Evolutionary conservation across 495 filamentous ascomycete species (phyloP), one percentile per base, ranked within the genome.

Genomic region (Daldinia childiae): DNA sequence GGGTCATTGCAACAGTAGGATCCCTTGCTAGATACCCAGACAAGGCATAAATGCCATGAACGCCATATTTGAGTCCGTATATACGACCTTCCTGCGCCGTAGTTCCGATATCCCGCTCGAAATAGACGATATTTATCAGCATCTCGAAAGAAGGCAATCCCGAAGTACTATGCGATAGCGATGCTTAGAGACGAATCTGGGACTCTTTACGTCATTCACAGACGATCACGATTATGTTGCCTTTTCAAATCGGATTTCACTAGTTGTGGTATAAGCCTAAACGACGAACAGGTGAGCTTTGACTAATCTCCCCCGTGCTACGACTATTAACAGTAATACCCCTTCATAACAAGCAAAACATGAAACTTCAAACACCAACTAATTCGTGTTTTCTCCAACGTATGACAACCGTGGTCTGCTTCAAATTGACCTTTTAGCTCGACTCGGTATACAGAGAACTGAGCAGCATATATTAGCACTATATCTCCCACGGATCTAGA

Each of bases 361-460:
- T 24, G 17, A 2, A 48, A 48, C 17, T 0, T 17, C 41, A 48
- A 19, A 1, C 43, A 45, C 41, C 6, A 45, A 45, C 34, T 0
- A 4, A 9, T 36, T 36, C 34, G 11, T 14, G 34, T 14, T 14
- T 14, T 4, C 34, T 36, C 2, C 34, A 14, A 36, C 34, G 34
- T 14, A 36, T 14, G 34, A 36, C 34, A 36, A 36, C 12, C n/a
- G n/a, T n/a, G 12, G 1, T 9, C 19, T 27, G 24, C 17, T 15
- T 62, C 39, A 11, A 29, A 12, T 55, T 48, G 17, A 15, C 45
- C 3, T 17, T 32, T 68, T 51, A 69, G 39, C 39, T 62, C 4
- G 60, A 24, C 27, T 60, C 59, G 15, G 12, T 64, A 32, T 73
- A 73, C 32, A 73, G 6, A 21, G 71, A 73, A 55, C 71, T 73